These are phyloP conservation scores for Yamadazyma atlantica DNA, from an alignment of 1,139 yeast genomes.

Conservation along the genomic window DNA sequence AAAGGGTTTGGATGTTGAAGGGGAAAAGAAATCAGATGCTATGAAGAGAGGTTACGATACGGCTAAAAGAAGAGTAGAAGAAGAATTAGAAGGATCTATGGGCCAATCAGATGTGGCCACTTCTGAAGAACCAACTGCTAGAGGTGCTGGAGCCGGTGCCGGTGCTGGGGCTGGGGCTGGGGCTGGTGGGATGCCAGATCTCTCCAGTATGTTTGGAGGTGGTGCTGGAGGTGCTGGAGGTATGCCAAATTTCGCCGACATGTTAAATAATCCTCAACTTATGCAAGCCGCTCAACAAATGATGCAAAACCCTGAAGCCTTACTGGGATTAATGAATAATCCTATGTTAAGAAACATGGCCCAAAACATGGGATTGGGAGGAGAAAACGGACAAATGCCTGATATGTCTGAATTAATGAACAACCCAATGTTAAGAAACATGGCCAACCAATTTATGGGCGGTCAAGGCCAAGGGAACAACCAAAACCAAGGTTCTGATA, in stretches of 20 bases:
- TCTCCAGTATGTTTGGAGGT: conserved; percentile 61
- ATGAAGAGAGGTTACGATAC: conserved; percentile 94
- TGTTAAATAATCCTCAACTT: conserved; percentile 86
- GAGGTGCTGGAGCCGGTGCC: conserved; percentile 22
- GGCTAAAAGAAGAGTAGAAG: conserved; percentile 82
- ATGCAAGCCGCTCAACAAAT: conserved; percentile 92
- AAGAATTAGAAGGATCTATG: conserved; percentile 55
- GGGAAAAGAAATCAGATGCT: conserved; percentile 79
- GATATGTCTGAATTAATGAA: conserved; percentile 70
- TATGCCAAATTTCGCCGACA: conserved; percentile 51
- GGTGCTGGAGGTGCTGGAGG: conserved; percentile 67
- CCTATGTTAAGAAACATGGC: conserved; percentile 83
- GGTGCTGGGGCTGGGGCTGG: conserved; percentile 49
- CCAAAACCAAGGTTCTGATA: not conserved
- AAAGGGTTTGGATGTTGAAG: conserved; percentile 84
- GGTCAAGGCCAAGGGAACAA: conserved; percentile 23
- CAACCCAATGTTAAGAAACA: conserved; percentile 72
- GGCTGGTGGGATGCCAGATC: conserved; percentile 72
- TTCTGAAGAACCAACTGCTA: conserved; percentile 11
- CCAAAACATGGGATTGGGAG: conserved; percentile 61
- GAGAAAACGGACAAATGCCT: conserved; percentile 47
- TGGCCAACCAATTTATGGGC: conserved; percentile 62
- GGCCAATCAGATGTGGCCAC: conserved; percentile 21
- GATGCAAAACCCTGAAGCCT: conserved; percentile 87
- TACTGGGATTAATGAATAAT: conserved; percentile 74